Evolutionary conservation across 116 monocot genomes (phyloP).

Genomic region (Zostera marina): DNA sequence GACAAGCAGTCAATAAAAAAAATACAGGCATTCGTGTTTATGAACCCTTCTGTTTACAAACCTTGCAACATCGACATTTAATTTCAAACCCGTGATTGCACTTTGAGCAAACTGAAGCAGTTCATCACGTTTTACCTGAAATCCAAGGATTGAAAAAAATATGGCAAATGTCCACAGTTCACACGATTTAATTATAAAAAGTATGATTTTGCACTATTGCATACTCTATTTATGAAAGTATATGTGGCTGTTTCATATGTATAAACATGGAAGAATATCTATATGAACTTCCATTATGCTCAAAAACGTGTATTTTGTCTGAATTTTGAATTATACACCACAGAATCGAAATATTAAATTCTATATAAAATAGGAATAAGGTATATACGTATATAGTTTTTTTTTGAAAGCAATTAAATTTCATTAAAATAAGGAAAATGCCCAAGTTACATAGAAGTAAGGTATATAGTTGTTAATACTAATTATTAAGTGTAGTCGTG

Average conservation of each 20-base stretch:
- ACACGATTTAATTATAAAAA: neutral
- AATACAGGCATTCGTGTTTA: neutral
- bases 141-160: neutral
- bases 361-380: too few species aligned
- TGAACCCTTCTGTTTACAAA: constrained; percentile 6
- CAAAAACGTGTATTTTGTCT: too few species aligned
- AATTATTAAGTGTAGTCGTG: too few species aligned
- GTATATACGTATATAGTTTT: too few species aligned
- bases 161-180: too few species aligned
- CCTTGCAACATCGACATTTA: constrained; percentile 63
- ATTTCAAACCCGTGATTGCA: constrained; percentile 85
- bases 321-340: too few species aligned
- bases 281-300: neutral
- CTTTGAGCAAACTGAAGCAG: constrained; percentile 89
- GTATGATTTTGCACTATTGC: neutral
- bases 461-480: too few species aligned
- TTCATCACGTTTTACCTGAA: constrained; percentile 92
- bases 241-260: neutral
- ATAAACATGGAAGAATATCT: neutral
- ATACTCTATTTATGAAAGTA: neutral
- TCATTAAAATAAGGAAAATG: too few species aligned
- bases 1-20: neutral
- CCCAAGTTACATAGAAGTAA: too few species aligned
- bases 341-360: too few species aligned
- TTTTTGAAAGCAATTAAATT: too few species aligned